Base-by-base conservation (phyloP, 2,329 filamentous ascomycete genomes). In the Dactylella cylindrospora region DNA sequence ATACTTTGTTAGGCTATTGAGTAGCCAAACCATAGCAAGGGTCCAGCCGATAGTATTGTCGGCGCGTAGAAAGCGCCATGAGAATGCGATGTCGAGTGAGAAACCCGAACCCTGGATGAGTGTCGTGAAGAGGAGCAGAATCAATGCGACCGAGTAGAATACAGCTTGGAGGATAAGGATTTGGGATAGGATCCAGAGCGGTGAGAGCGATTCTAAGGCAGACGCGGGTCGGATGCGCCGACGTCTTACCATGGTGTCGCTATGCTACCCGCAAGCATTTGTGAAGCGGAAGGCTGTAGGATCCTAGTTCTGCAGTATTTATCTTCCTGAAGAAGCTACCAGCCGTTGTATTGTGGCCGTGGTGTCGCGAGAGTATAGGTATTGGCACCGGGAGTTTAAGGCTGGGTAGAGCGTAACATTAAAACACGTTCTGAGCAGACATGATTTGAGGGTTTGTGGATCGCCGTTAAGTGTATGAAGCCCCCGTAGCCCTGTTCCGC, bases 31-130 rank as follows among this genome's bases (percentile, higher is more conserved):
- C 66, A 84, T 78, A 1, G 76, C 79, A 66, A 80, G 71, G 65
- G 84, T 70, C 80, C 80, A 84, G 7, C 81, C 81, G 66, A 80
- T 77, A 7, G 81, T 82, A 13, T 78, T 83, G 72, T 84, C 81
- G 29, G 79, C 81, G 65, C 80, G 76, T 57, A 84, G 73, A n/a
- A 74, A 72, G 28, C 76, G 74, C 80, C 81, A 83, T 2, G 65
- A 67, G 55, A 84, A 78, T 10, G 84, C 72, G 59, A 83, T 71
- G 66, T 80, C 77, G 5, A 78, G 66, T 49, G 73, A 75, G 68
- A 84, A 83, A 2, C 73, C 69, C 22, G 76, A 74, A 25, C 82
- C 82, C n/a, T 79, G 76, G 15, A 83, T 79, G 31, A 83, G 76
- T 9, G 79, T 73, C 7, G 78, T 80, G 72, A 84, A 84, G 54